These are phyloP conservation scores for Sphagnum magellanicum DNA, from an alignment of 228 moss, liverwort and hornwort species.

Conservation along the genomic window DNA sequence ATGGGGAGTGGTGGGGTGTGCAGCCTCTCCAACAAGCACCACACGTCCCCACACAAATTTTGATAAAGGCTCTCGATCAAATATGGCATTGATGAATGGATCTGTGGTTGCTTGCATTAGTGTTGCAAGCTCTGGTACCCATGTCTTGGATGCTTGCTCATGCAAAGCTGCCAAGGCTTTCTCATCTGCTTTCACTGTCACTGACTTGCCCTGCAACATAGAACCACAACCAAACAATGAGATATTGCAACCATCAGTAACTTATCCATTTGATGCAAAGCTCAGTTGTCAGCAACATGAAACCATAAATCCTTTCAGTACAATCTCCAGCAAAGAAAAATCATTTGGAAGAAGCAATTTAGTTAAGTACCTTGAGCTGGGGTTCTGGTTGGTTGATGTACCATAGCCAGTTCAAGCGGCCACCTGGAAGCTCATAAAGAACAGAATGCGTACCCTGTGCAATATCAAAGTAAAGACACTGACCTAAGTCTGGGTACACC, in stretches of 20 bases:
- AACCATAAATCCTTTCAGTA: background rate
- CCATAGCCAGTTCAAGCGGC: conserved; percentile 86
- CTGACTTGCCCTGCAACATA: conserved; percentile 48
- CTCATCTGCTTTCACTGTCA: conserved; percentile 44
- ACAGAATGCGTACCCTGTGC: conserved; percentile 62
- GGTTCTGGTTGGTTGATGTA: conserved; percentile 80
- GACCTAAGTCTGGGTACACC: conserved; percentile 53
- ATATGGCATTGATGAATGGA: conserved; percentile 72
- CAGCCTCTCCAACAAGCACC: conserved; percentile 77
- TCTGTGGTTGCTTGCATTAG: conserved; percentile 49
- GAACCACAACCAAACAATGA: background rate
- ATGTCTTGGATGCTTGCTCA: conserved; percentile 38
- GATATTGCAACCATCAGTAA: background rate
- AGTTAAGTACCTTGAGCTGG: conserved; percentile 40
- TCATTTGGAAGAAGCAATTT: background rate
- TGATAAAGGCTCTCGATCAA: conserved; percentile 56
- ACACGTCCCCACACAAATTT: conserved; percentile 64
- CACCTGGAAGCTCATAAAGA: conserved; percentile 58
- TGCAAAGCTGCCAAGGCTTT: conserved; percentile 31
- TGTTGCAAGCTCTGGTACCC: conserved; percentile 48
- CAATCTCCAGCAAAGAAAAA: background rate
- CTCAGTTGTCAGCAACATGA: too few species aligned
- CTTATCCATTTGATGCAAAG: too few species aligned
- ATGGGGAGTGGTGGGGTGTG: conserved; percentile 75
- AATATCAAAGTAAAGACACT: conserved; percentile 70